Evolutionary conservation across 1,284 basidiomycete species (phyloP).

Genomic region (Irpex rosettiformis): DNA sequence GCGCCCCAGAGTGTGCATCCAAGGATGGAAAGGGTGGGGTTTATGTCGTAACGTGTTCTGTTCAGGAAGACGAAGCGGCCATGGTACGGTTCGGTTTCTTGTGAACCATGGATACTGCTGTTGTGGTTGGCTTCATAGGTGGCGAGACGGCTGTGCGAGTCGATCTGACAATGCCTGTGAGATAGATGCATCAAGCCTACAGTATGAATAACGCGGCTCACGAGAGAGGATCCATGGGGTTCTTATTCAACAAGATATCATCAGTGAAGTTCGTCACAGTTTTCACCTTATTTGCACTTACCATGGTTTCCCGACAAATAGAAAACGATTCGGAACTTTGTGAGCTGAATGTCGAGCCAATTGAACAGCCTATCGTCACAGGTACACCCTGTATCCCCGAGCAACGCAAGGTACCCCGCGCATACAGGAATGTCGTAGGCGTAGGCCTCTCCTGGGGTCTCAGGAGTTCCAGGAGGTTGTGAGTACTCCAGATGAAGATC

Average conservation of each 20-base stretch:
- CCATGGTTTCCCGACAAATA: background rate
- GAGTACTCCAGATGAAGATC: conserved; percentile 36
- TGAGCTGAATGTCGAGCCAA: background rate
- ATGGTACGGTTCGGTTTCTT: background rate
- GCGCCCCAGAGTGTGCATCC: conserved; percentile 40
- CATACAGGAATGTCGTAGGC: background rate
- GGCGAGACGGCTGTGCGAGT: background rate
- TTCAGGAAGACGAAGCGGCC: conserved; percentile 22
- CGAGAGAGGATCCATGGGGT: background rate
- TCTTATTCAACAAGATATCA: background rate
- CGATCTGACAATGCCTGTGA: background rate
- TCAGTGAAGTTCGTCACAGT: no score
- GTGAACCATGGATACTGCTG: background rate
- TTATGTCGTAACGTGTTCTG: conserved; percentile 33
- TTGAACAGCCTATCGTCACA: background rate
- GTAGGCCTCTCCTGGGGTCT: background rate
- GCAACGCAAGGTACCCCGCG: background rate
- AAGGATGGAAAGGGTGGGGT: conserved; percentile 31
- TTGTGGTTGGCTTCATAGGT: background rate
- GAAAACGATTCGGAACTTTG: background rate
- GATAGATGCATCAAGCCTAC: no score
- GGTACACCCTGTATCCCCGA: background rate
- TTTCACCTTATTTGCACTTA: no score
- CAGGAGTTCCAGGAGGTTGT: conserved; percentile 13
- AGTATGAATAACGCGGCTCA: no score